Evolutionary conservation across 768 basidiomycete species (phyloP).

Genomic region (Lactifluus rugatus): DNA sequence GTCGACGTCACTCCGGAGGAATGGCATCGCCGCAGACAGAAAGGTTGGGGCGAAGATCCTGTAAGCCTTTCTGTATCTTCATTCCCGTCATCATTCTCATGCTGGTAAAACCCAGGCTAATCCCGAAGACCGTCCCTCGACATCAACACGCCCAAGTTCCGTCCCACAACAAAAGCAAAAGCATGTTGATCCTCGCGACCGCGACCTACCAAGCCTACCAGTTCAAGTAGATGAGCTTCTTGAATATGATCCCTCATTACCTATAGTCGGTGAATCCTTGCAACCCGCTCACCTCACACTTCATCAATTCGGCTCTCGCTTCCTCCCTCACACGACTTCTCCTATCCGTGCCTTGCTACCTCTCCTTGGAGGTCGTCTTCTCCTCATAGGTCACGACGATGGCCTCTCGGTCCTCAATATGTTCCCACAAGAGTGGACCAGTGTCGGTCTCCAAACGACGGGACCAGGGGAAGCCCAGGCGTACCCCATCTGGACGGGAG

Average conservation of each 20-base stretch:
- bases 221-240: conserved; percentile 16
- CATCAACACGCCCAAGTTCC: neutral
- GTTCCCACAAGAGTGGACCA: conserved; percentile 65
- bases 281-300: conserved; percentile 56
- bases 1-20: conserved; percentile 53
- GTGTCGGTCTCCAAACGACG: conserved; percentile 31
- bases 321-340: conserved; percentile 68
- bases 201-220: conserved; percentile 11
- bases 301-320: conserved; percentile 76
- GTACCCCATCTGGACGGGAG: conserved; percentile 64
- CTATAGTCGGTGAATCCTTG: conserved; percentile 41
- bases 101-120: neutral
- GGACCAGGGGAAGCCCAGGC: conserved; percentile 66
- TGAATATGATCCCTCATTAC: conserved; percentile 23
- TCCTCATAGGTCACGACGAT: conserved; percentile 74
- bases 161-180: conserved; percentile 14
- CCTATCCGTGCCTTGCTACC: conserved; percentile 73
- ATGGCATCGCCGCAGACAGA: conserved; percentile 42
- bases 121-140: conserved; percentile 7
- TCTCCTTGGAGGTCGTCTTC: conserved; percentile 46
- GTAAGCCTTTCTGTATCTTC: conserved; percentile 14
- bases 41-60: conserved; percentile 56
- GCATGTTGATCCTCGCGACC: no score
- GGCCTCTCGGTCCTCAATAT: conserved; percentile 78
- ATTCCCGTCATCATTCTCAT: neutral